phyloP scores from a whole-genome alignment of 768 basidiomycete genomes.

The Rhodotorula toruloides region DNA sequence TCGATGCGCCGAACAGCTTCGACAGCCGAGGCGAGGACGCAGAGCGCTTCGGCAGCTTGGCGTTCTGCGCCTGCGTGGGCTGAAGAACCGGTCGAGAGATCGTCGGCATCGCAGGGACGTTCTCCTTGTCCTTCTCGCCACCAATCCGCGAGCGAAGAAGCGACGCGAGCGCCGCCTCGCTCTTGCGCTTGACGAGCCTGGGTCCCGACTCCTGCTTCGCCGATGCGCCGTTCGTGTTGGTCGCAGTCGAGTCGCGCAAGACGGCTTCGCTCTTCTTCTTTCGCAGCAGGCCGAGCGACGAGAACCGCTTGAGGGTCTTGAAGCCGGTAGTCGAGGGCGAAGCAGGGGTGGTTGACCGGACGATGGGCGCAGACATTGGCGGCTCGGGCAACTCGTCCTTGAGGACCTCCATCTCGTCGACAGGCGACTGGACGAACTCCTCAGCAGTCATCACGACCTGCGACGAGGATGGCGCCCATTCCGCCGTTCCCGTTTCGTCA shows the following conservation, averaged over 20 bases:
- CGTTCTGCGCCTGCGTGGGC: neutral
- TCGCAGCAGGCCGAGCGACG: slow-evolving; percentile 22
- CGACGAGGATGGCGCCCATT: neutral
- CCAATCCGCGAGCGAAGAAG: slow-evolving; percentile 1
- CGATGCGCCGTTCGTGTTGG: neutral
- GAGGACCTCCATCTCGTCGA: neutral
- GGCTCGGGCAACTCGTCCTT: neutral
- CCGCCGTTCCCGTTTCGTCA: neutral
- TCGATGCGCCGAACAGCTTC: slow-evolving; percentile 6
- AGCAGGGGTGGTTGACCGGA: neutral
- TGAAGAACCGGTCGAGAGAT: no score
- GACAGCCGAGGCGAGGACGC: slow-evolving; percentile 16
- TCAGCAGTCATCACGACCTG: no score
- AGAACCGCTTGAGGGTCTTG: slow-evolving; percentile 12
- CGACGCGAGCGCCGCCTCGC: slow-evolving; percentile 15
- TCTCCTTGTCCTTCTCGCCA: slow-evolving; percentile 4
- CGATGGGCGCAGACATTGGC: neutral
- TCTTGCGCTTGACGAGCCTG: slow-evolving; percentile 20
- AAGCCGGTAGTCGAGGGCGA: neutral
- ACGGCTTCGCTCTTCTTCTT: slow-evolving; percentile 25
- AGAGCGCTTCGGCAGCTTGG: slow-evolving; percentile 1
- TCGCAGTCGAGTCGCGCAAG: neutral
- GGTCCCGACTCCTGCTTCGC: neutral
- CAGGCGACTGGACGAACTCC: neutral
- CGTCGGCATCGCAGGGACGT: neutral